Conservation (phyloP, 306 rosid genomes). For the Echinosophora koreensis region DNA sequence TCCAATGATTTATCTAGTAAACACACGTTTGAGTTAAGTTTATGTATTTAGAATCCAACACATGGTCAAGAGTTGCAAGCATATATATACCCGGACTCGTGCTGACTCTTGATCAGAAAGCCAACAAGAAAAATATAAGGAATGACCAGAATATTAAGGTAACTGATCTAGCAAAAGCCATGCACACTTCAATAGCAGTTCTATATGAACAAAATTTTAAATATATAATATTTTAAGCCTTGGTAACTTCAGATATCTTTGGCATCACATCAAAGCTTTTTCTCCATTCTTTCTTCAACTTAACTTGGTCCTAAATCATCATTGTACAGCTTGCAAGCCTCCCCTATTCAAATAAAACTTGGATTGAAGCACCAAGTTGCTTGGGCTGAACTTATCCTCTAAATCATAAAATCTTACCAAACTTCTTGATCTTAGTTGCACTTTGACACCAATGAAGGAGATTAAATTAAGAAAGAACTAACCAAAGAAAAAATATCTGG, state of each 20-base stretch:
- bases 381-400: not conserved
- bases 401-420: not conserved
- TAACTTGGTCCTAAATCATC: not conserved
- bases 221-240: not conserved
- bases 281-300: not conserved
- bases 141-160: constrained; percentile 2
- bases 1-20: constrained; percentile 14
- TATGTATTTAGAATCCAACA: constrained; percentile 7
- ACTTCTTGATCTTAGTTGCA: not conserved
- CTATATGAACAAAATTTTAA: not conserved
- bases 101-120: not conserved
- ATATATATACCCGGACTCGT: not conserved
- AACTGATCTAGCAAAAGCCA: constrained; percentile 1
- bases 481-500: not conserved
- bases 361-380: not conserved
- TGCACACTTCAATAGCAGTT: not conserved
- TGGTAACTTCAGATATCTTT: not conserved
- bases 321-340: not conserved
- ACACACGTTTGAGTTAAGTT: not conserved
- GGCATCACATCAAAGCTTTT: not conserved
- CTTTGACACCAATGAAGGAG: not conserved
- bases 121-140: constrained; percentile 6
- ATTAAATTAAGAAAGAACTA: constrained; percentile 21
- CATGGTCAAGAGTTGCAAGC: not conserved
- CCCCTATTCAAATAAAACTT: constrained; percentile 4